These are phyloP conservation scores for Quercus mongolica DNA, from an alignment of 306 rosid genomes.

Conservation along the genomic window DNA sequence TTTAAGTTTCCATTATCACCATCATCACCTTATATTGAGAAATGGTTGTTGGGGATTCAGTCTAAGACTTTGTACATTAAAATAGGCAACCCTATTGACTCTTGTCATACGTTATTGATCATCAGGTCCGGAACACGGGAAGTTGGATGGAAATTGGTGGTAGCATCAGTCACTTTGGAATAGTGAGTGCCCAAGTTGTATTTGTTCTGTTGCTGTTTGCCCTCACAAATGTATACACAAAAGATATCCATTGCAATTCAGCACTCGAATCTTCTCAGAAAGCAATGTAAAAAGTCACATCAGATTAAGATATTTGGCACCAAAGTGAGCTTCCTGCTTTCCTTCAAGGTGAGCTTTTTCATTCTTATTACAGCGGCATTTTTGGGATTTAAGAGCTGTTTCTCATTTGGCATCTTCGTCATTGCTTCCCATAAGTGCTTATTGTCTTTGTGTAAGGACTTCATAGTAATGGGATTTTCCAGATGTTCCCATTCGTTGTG, in stretches of 20 bases:
- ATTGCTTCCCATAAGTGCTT: neutral
- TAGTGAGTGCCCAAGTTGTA: constrained; percentile 89
- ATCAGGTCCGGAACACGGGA: constrained; percentile 79
- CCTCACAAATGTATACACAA: constrained; percentile 69
- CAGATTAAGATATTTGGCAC: neutral
- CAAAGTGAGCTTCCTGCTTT: neutral
- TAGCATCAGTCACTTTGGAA: constrained; percentile 90
- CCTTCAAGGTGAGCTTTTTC: constrained; percentile 10
- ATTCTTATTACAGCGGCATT: neutral
- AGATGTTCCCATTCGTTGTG: constrained; percentile 9
- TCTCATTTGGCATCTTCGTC: neutral
- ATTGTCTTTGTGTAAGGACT: neutral
- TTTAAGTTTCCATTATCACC: too few species aligned
- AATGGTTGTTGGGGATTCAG: neutral
- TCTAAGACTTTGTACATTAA: neutral
- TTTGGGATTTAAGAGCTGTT: constrained; percentile 10
- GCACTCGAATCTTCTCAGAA: constrained; percentile 31
- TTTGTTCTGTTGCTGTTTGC: constrained; percentile 79
- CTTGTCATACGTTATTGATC: neutral
- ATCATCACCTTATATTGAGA: neutral
- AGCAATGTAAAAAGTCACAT: constrained; percentile 41
- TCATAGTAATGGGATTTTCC: constrained; percentile 16
- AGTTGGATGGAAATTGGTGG: constrained; percentile 98
- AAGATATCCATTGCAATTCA: constrained; percentile 53
- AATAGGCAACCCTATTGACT: neutral